Base-by-base conservation (phyloP, 805 yeast genomes). In the Saturnispora ahearnii region DNA sequence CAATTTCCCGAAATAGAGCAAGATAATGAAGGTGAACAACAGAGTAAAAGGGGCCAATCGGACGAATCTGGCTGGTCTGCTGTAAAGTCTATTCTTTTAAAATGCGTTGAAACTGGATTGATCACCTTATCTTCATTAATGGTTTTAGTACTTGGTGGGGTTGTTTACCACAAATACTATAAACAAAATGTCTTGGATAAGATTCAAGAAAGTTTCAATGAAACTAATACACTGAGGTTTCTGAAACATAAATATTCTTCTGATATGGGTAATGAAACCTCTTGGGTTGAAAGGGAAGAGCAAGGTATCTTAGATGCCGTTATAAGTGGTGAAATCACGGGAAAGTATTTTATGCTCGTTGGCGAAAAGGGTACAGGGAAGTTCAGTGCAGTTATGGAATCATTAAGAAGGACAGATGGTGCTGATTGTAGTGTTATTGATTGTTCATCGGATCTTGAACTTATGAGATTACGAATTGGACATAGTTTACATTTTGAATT, bases 311-410 rank as follows among this genome's bases (percentile, higher is more conserved):
- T 86, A 31, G 87, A 87, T 64, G 79, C 76, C 34, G 79, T 86
- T 29, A 72, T 87, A 3, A 61, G 73, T 8, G 95, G 95, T 1
- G 64, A 73, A n/a, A 67, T 76, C 2, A 65, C 65, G 5, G 95
- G 95, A 0, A 63, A 91, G 15, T 87, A 86, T 65, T 82, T 78
- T 59, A 66, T 87, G 44, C 60, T 87, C 10, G 76, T 87, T 38
- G 95, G 95, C 30, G 95, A 86, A 62, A 86, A 87, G 61, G 95
- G 95, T 1, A 86, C 93, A 0, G 95, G 95, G 2, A 86, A 86
- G 61, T 81, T 89, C 0, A 81, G 91, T 0, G 73, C 87, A 70
- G 72, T 87, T 13, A 64, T 84, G 57, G 88, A 86, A 55, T 76
- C 88, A 2, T 77, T 87, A 71, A 74, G 79, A 51, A 76, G 81